phyloP scores from a whole-genome alignment of 345 rosid genomes.

The Salix suchowensis region DNA sequence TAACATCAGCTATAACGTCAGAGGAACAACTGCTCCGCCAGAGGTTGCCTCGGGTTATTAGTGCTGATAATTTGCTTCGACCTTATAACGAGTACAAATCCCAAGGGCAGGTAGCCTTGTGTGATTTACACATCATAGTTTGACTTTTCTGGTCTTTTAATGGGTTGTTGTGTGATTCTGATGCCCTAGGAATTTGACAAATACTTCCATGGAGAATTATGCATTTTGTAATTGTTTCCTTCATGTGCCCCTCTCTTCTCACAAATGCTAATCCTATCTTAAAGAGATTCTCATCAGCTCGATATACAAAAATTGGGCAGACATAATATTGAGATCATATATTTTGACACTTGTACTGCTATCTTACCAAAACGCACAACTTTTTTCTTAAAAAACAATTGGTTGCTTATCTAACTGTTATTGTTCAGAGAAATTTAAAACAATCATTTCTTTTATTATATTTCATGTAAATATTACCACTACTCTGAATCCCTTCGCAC shows the following conservation, averaged over 20 bases:
- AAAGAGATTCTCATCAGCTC: too few species aligned
- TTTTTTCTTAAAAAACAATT: background rate
- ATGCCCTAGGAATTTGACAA: background rate
- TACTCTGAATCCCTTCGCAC: slow-evolving; percentile 2
- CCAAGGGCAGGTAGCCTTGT: slow-evolving; percentile 71
- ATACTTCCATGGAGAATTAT: background rate
- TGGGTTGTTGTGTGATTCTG: background rate
- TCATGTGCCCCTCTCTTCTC: too few species aligned
- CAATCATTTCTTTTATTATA: background rate
- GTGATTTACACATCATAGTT: background rate
- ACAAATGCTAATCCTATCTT: too few species aligned
- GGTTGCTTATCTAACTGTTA: background rate
- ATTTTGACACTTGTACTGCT: background rate
- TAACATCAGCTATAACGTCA: slow-evolving; percentile 90
- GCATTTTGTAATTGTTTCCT: too few species aligned
- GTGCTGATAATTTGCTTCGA: slow-evolving; percentile 85
- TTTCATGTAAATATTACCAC: background rate
- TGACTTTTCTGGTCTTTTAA: background rate
- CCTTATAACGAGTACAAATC: slow-evolving; percentile 87
- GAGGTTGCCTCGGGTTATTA: slow-evolving; percentile 85
- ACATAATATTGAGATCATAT: background rate
- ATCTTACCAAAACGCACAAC: background rate
- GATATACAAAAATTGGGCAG: too few species aligned
- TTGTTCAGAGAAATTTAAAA: background rate
- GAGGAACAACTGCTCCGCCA: slow-evolving; percentile 95